phyloP scores from a whole-genome alignment of 176 grass and related monocot genomes.

The Oryza meridionalis region DNA sequence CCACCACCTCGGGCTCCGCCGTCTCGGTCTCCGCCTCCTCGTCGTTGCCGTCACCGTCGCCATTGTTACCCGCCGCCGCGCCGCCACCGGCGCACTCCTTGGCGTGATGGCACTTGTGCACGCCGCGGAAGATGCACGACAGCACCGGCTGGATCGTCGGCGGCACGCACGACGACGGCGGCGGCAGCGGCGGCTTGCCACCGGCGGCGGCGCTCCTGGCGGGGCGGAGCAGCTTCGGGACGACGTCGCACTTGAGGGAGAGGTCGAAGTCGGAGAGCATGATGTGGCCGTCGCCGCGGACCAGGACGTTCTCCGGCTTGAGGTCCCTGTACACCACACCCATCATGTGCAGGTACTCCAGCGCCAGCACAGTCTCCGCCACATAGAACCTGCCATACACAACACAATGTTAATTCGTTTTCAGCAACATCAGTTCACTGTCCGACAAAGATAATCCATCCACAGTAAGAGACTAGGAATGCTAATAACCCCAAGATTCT shows the following conservation, averaged over 20 bases:
- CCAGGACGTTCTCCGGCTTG: conserved; percentile 94
- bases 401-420: conserved; percentile 1
- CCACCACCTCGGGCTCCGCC: conserved; percentile 60
- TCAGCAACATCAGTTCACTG: background rate
- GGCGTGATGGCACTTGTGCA: conserved; percentile 48
- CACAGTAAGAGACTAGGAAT: background rate
- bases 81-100: conserved; percentile 21
- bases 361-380: conserved; percentile 78
- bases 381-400: conserved; percentile 75
- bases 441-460: background rate
- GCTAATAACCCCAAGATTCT: background rate
- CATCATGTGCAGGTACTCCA: conserved; percentile 99
- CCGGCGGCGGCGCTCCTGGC: background rate
- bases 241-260: conserved; percentile 85
- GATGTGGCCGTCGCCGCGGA: conserved; percentile 84
- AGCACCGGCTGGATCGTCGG: conserved; percentile 93
- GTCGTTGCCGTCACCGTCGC: background rate
- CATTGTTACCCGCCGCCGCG: background rate
- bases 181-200: conserved; percentile 1
- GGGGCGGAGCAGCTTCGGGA: conserved; percentile 60
- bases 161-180: conserved; percentile 55
- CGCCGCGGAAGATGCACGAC: conserved; percentile 75
- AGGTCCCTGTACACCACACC: conserved; percentile 94
- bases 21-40: conserved; percentile 1
- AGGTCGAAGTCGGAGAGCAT: conserved; percentile 99